Percentiles rank a stretch among this genome's conserved stretches.
These are phyloP conservation scores for Beta corolliflora DNA, from an alignment of 179 eudicot species.

Conservation along the genomic window DNA sequence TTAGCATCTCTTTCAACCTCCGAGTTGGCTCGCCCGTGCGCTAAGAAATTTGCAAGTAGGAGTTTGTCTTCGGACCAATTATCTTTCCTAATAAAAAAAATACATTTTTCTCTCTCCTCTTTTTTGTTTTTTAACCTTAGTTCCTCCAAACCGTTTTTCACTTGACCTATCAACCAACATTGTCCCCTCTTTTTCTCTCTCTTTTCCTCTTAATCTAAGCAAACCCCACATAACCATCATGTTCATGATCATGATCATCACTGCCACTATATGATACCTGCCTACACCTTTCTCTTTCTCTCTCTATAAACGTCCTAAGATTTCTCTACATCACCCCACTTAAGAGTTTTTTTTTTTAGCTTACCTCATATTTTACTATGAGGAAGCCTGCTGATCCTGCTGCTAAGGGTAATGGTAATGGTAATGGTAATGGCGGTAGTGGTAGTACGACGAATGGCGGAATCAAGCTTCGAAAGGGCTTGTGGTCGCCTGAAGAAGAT, in stretches of 20 bases:
- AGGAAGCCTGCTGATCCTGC: constrained; percentile 41
- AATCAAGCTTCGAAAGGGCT: constrained; percentile 63
- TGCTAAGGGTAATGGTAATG: constrained; percentile 19
- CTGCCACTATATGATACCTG: constrained; percentile 37
- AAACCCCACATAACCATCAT: constrained; percentile 61
- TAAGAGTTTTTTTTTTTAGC: neutral
- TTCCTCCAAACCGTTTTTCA: constrained; percentile 57
- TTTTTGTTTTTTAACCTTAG: constrained; percentile 17
- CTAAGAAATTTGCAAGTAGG: no score
- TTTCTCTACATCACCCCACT: constrained; percentile 46
- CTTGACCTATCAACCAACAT: constrained; percentile 66
- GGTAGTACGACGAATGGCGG: neutral
- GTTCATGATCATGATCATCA: constrained; percentile 54
- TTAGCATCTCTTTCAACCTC: no score
- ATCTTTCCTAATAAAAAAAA: no score
- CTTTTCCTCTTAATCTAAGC: constrained; percentile 57
- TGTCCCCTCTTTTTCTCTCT: constrained; percentile 36
- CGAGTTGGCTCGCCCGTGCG: rapidly evolving
- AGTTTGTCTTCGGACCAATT: no score
- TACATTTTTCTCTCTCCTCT: neutral
- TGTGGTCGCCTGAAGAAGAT: constrained; percentile 90
- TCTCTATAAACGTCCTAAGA: constrained; percentile 40
- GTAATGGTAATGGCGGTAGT: neutral
- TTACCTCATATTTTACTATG: constrained; percentile 18
- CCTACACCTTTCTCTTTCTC: constrained; percentile 33